Evolutionary conservation across 108 stramenopile genomes (phyloP).

Genomic region (Nitzschia palea): DNA sequence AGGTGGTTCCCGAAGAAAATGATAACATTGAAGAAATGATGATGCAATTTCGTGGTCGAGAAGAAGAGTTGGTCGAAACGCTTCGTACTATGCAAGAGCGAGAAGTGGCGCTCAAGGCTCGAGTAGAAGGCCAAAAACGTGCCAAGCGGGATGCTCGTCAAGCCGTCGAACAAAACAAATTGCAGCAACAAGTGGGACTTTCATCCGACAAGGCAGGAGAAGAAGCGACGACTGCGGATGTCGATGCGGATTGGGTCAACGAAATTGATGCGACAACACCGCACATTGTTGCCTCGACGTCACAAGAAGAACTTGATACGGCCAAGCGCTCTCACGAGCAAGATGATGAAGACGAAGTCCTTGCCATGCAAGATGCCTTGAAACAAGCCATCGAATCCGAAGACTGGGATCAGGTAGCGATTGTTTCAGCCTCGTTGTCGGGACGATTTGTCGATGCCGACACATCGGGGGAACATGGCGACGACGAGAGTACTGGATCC

Average conservation of each 20-base stretch:
- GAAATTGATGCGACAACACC: too few species aligned
- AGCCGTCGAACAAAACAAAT: slow-evolving; percentile 30
- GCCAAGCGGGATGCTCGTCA: slow-evolving; percentile 75
- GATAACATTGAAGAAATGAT: slow-evolving; percentile 92
- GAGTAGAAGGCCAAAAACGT: slow-evolving; percentile 66
- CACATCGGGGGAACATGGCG: not conserved
- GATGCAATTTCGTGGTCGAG: slow-evolving; percentile 85
- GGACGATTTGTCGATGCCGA: slow-evolving; percentile 16
- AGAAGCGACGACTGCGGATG: too few species aligned
- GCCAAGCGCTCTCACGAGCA: not conserved
- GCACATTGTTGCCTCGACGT: too few species aligned
- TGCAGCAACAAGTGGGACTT: not conserved
- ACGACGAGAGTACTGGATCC: slow-evolving; percentile 16
- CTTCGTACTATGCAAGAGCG: slow-evolving; percentile 87
- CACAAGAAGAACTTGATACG: not conserved
- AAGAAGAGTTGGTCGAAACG: slow-evolving; percentile 87
- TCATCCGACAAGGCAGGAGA: not conserved
- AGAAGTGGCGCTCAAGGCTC: slow-evolving; percentile 71
- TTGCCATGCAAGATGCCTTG: slow-evolving; percentile 41
- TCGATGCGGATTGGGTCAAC: slow-evolving; percentile 21
- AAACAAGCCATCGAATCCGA: slow-evolving; percentile 75
- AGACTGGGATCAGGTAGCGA: slow-evolving; percentile 86
- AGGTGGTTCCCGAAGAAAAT: slow-evolving; percentile 84
- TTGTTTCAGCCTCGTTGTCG: slow-evolving; percentile 60
- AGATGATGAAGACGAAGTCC: slow-evolving; percentile 31